A percentile compares a stretch with the other conserved stretches of the same genome.
Conservation (phyloP, 176 grass and related monocot species). For the Raddia guianensis region DNA sequence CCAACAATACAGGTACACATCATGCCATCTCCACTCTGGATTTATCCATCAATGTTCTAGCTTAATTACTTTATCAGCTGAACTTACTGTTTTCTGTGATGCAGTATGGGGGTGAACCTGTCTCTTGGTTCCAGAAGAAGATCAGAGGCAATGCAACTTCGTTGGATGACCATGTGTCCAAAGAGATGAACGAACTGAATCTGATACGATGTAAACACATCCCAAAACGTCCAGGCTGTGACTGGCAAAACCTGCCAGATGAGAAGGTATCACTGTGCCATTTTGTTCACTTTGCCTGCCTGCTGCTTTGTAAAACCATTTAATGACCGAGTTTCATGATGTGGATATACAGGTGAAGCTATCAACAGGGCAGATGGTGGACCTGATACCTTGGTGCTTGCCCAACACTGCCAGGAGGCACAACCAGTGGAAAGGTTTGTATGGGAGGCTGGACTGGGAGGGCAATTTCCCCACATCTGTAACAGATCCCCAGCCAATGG, state of each 20-base stretch:
- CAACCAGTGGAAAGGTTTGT: slow-evolving; percentile 83
- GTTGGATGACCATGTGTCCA: slow-evolving; percentile 74
- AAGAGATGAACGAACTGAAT: slow-evolving; percentile 87
- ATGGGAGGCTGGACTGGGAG: slow-evolving; percentile 88
- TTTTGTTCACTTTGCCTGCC: background rate
- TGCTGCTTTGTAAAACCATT: background rate
- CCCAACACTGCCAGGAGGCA: slow-evolving; percentile 80
- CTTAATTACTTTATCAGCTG: background rate
- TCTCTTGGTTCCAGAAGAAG: slow-evolving; percentile 80
- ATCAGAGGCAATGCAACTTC: slow-evolving; percentile 41
- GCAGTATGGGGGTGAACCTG: slow-evolving; percentile 58
- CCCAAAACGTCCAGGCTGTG: slow-evolving; percentile 62
- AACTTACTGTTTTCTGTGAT: slow-evolving; percentile 19
- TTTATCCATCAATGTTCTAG: background rate
- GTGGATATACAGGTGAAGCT: slow-evolving; percentile 63
- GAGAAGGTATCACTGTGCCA: slow-evolving; percentile 54
- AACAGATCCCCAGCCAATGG: slow-evolving; percentile 95
- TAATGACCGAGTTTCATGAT: background rate
- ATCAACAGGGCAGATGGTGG: slow-evolving; percentile 75
- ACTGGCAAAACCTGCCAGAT: slow-evolving; percentile 78
- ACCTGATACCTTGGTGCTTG: slow-evolving; percentile 95
- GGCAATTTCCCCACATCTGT: slow-evolving; percentile 94
- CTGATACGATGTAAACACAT: slow-evolving; percentile 68
- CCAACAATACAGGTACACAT: slow-evolving; percentile 53
- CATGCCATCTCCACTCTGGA: background rate